Base-by-base conservation (phyloP, 352 stramenopile genomes). In the Phytopythium delawarense region DNA sequence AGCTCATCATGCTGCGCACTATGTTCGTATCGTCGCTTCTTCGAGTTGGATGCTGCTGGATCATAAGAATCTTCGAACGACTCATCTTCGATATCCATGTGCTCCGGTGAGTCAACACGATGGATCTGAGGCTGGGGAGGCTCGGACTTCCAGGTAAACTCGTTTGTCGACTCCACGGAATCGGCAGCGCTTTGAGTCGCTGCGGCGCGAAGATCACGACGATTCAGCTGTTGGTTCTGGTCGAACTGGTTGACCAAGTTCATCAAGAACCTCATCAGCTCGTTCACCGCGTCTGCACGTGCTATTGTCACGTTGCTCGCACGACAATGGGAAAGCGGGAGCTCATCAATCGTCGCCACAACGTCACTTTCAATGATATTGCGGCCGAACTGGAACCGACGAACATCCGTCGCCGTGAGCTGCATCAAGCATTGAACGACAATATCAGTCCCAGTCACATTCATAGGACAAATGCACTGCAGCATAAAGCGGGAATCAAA, bases 201-300 rank as follows among this genome's bases (percentile, higher is more conserved):
- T 59, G 21, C 11, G 25, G 34, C 9, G 6, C 34, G 35, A 12
- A 49, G 20, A 34, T 59, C n/a, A 3, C 21, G 21, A 2, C 35
- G 53, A 9, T 16, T 21, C 53, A 37, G 34, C 35, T 59, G 21
- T 46, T 71, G 34, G 23, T 61, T 76, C 28, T 77, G 69, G 8
- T 79, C 65, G 15, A 73, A 70, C 37, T 78, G 66, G 18, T 67
- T 42, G 18, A 77, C 59, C 44, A 87, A 44, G 39, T 72, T 50
- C 12, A 75, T 74, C 37, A 84, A 51, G 44, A 88, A 83, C 11
- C 58, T 56, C 65, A 88, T 72, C 4, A 84, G 62, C 20, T 61
- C 65, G 32, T 88, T 64, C 15, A 69, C 69, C n/a, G 67, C 67
- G 32, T 84, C 76, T 15, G 69, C 66, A 62, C 74, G 74, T 5